Evolutionary conservation across 2,329 filamentous ascomycete genomes (phyloP).

Genomic region (Exophiala bonariae): DNA sequence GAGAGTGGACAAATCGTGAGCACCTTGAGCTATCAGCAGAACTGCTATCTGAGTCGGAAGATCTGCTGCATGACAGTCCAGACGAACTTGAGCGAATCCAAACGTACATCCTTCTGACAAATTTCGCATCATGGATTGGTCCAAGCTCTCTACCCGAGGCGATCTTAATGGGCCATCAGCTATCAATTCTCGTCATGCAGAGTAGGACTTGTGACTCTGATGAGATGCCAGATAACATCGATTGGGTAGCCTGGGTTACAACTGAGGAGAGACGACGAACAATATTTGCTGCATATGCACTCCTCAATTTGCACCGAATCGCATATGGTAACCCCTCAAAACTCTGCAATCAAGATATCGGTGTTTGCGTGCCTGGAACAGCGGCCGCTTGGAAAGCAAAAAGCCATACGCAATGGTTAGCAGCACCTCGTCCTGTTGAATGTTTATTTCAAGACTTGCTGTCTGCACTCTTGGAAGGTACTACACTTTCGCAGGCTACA

Average conservation of each 20-base stretch:
- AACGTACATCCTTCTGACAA: constrained; percentile 8
- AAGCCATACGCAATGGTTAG: constrained; percentile 3
- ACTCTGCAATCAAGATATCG: constrained; percentile 21
- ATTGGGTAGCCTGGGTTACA: constrained; percentile 20
- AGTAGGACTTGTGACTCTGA: constrained; percentile 60
- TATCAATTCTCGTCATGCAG: constrained; percentile 30
- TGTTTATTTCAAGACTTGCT: constrained; percentile 4
- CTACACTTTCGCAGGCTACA: background rate
- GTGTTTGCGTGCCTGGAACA: constrained; percentile 13
- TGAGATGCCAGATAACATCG: constrained; percentile 47
- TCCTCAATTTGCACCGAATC: constrained; percentile 25
- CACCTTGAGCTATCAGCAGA: constrained; percentile 1
- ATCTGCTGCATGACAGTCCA: background rate
- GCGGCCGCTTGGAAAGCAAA: constrained; percentile 16
- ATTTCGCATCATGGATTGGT: constrained; percentile 28
- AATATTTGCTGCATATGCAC: constrained; percentile 20
- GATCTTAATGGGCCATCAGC: constrained; percentile 12
- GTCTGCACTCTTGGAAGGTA: constrained; percentile 2
- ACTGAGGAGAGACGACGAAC: constrained; percentile 21
- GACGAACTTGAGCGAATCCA: constrained; percentile 8
- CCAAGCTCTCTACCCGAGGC: constrained; percentile 16
- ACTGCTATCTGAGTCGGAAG: background rate
- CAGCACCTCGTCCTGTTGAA: background rate
- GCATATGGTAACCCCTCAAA: constrained; percentile 21
- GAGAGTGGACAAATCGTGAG: constrained; percentile 53